A percentile compares a stretch with the other conserved stretches of the same genome.
phyloP scores from a whole-genome alignment of 139 green algal genomes.

The Chlorella vulgaris region DNA sequence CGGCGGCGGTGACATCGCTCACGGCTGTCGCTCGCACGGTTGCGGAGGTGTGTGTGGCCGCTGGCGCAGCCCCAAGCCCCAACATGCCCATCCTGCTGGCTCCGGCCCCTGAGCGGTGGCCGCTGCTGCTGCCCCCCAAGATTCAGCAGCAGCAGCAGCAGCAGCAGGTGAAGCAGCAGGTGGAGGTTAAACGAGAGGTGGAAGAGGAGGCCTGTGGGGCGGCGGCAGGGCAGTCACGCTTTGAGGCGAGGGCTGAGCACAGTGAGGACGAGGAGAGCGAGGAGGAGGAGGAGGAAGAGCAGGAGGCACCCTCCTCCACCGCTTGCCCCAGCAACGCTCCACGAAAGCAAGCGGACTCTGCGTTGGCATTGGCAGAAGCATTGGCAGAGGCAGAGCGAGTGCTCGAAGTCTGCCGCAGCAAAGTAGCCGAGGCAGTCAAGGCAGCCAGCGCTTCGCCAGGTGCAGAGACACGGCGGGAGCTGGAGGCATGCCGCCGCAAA shows the following conservation, averaged over 20 bases:
- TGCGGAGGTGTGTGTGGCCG: neutral
- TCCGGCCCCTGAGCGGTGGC: neutral
- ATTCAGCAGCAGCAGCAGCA: neutral
- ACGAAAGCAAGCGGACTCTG: too few species aligned
- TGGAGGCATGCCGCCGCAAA: too few species aligned
- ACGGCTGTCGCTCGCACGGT: neutral
- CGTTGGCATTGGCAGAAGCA: too few species aligned
- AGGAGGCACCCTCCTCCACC: neutral
- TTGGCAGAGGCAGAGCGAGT: too few species aligned
- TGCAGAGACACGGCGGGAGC: too few species aligned
- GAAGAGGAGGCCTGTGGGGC: neutral
- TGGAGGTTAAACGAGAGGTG: neutral
- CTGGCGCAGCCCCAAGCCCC: neutral
- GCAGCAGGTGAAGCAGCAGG: neutral
- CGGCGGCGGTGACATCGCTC: neutral
- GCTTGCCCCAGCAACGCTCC: too few species aligned
- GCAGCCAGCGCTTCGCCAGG: too few species aligned
- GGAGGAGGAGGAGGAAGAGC: neutral
- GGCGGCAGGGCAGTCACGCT: too few species aligned
- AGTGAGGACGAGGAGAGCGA: neutral
- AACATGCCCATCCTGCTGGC: slow-evolving; percentile 9
- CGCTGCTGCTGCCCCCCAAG: neutral
- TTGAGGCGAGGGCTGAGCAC: too few species aligned
- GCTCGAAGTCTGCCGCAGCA: too few species aligned
- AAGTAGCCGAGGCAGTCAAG: too few species aligned